Conservation (phyloP, 2,329 filamentous ascomycete species). For the Penicillium vulpinum region DNA sequence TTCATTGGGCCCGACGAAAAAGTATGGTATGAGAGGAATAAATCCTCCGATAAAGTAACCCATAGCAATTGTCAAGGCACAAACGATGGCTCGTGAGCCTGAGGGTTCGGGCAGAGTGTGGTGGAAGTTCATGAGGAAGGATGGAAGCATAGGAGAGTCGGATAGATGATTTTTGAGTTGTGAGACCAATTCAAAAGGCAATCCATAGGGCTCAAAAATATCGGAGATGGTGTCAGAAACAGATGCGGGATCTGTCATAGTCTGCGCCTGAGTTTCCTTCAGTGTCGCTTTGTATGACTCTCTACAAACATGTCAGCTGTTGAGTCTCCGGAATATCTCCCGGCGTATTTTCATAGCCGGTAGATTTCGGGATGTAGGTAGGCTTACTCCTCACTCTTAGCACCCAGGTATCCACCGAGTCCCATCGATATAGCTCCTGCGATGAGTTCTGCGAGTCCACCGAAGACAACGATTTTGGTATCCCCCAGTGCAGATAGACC, state of each 20-base stretch:
- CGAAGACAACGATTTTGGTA: conserved; percentile 67
- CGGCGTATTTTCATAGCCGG: too few species aligned
- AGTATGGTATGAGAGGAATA: conserved; percentile 56
- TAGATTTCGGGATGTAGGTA: not conserved
- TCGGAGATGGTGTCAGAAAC: conserved; percentile 36
- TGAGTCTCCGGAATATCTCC: not conserved
- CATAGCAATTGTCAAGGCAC: conserved; percentile 42
- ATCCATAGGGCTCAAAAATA: conserved; percentile 43
- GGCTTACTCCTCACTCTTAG: conserved; percentile 47
- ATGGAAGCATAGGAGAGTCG: conserved; percentile 38
- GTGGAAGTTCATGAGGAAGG: conserved; percentile 46
- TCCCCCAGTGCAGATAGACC: conserved; percentile 64
- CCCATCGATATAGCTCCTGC: conserved; percentile 78
- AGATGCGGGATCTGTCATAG: conserved; percentile 31
- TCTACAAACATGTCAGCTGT: conserved; percentile 18
- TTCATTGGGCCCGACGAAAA: conserved; percentile 72
- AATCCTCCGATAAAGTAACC: conserved; percentile 48
- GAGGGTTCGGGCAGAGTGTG: conserved; percentile 43
- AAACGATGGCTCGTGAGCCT: conserved; percentile 38
- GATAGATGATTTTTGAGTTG: conserved; percentile 40
- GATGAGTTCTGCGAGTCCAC: conserved; percentile 72
- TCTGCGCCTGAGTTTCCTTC: conserved; percentile 37
- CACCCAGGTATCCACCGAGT: conserved; percentile 70
- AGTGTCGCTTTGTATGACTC: conserved; percentile 44
- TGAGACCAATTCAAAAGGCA: conserved; percentile 36